Evolutionary conservation across 352 stramenopile species (phyloP), one percentile per base, ranked within the genome.

Genomic region (Pythium rishiriense): DNA sequence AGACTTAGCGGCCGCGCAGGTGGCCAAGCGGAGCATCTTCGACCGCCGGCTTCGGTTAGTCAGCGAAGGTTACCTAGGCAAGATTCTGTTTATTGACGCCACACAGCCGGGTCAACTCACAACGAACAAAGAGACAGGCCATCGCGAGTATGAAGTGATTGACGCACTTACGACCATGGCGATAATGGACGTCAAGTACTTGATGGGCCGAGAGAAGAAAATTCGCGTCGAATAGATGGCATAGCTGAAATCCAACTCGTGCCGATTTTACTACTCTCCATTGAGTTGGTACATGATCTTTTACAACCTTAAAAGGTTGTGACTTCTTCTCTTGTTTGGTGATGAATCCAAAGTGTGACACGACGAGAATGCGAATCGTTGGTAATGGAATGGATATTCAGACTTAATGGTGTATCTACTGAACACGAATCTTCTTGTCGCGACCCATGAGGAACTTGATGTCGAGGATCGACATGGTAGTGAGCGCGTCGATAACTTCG

Each of bases 171-270:
- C 76, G 42, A 65, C 57, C 1, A 78, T 77, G 60, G 70, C 47
- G 26, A 83, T 85, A 26, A n/a, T 81, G n/a, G 74, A 85, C 53
- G 79, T 85, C 55, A 85, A 85, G 29, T 66, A 69, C 39, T 68
- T 85, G 43, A 57, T 85, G 9, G 66, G 65, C 28, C 69, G 73
- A 22, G 70, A 70, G 1, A 82, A 77, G 63, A 79, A 77, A 41
- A 47, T 85, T 3, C 66, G 33, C 17, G 33, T 10, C 2, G 1
- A 14, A 9, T 15, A 39, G 9, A n/a, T n/a, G 17, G 9, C 33
- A 14, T 39, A 17, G 33, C 10, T 39, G 9, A 12, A 39, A 4
- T 9, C n/a, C n/a, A n/a, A n/a, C n/a, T n/a, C n/a, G n/a, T n/a
- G n/a, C n/a, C n/a, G n/a, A n/a, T n/a, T n/a, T n/a, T n/a, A n/a